phyloP scores from a whole-genome alignment of 306 rosid genomes.

The Glycine soja region DNA sequence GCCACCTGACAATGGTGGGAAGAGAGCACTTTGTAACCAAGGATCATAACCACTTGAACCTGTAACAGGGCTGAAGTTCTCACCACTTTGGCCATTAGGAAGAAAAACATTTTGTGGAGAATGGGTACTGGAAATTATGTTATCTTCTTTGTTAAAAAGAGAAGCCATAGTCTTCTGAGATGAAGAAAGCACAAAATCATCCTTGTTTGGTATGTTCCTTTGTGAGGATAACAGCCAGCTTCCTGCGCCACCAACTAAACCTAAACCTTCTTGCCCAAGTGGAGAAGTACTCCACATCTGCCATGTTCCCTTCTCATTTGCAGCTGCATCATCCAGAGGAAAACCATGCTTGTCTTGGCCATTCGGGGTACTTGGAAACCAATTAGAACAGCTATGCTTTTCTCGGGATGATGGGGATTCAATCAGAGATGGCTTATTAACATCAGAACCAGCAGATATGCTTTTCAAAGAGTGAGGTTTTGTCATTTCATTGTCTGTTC shows the following conservation, averaged over 20 bases:
- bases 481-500: conserved; percentile 59
- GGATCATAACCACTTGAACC: conserved; percentile 76
- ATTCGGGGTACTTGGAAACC: conserved; percentile 57
- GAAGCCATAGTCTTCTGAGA: conserved; percentile 84
- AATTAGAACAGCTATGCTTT: conserved; percentile 67
- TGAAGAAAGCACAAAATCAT: conserved; percentile 71
- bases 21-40: conserved; percentile 73
- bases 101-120: conserved; percentile 73
- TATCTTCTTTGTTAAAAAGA: conserved; percentile 80
- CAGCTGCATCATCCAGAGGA: conserved; percentile 61
- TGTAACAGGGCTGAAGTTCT: conserved; percentile 68
- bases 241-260: conserved; percentile 79
- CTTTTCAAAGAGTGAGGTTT: conserved; percentile 67
- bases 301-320: conserved; percentile 86
- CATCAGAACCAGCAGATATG: conserved; percentile 67
- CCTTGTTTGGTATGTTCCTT: conserved; percentile 68
- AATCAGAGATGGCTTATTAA: conserved; percentile 87
- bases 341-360: conserved; percentile 61
- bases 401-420: conserved; percentile 94
- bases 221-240: conserved; percentile 84
- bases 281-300: conserved; percentile 94
- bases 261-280: conserved; percentile 94
- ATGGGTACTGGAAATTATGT: conserved; percentile 60
- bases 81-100: conserved; percentile 77
- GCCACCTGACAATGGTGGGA: conserved; percentile 78